Evolutionary conservation across 2,329 filamentous ascomycete genomes (phyloP).

Genomic region (Niveomyces coronatus): DNA sequence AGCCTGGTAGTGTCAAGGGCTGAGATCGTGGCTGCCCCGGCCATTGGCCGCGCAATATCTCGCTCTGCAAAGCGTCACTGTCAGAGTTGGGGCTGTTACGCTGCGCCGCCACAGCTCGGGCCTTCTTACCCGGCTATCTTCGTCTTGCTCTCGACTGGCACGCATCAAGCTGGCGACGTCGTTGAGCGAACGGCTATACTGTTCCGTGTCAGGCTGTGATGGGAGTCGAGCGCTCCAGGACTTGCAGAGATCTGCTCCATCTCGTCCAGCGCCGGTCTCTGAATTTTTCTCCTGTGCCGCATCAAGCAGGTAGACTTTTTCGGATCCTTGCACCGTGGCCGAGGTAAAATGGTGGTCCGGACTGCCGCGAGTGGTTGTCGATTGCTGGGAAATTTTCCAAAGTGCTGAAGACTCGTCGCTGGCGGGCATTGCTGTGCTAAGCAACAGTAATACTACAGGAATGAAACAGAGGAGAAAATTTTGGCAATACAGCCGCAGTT

Average conservation of each 20-base stretch:
- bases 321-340: too few relatives aligned
- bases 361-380: too few relatives aligned
- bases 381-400: not conserved
- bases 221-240: not conserved
- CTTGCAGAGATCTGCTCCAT: not conserved
- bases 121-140: constrained; percentile 1
- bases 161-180: constrained; percentile 4
- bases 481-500: too few relatives aligned
- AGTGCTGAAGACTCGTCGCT: too few relatives aligned
- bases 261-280: too few relatives aligned
- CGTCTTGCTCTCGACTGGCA: not conserved
- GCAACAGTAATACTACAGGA: too few relatives aligned
- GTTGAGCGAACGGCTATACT: constrained; percentile 6
- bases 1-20: constrained; percentile 15
- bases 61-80: too few relatives aligned
- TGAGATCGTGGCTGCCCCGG: constrained; percentile 13
- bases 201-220: not conserved
- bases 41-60: constrained; percentile 1
- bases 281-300: not conserved
- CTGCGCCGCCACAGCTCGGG: too few relatives aligned
- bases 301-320: not conserved
- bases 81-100: too few relatives aligned
- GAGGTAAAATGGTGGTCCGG: too few relatives aligned
- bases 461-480: too few relatives aligned
- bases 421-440: too few relatives aligned